Conservation (phyloP, 2,329 filamentous ascomycete species). For the Penicillium polonicum region DNA sequence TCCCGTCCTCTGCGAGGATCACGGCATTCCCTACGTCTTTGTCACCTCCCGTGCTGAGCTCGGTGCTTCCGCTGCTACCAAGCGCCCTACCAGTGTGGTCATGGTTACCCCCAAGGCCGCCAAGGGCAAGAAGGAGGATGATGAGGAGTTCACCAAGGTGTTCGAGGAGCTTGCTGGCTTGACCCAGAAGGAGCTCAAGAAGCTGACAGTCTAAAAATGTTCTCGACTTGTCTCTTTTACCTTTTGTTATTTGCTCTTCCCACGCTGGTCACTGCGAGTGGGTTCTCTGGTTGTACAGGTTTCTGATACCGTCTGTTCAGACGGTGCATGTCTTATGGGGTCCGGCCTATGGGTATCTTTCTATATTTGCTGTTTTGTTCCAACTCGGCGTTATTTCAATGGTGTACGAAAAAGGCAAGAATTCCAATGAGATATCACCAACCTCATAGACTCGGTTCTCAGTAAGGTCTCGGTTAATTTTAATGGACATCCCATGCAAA, state of each 20-base stretch:
- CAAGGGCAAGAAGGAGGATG: constrained; percentile 52
- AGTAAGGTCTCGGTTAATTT: background rate
- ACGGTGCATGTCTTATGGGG: constrained; percentile 41
- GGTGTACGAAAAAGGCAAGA: constrained; percentile 44
- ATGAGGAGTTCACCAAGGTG: constrained; percentile 52
- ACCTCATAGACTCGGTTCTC: constrained; percentile 11
- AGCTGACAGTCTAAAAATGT: constrained; percentile 51
- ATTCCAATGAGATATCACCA: constrained; percentile 28
- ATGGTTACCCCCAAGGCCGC: constrained; percentile 65
- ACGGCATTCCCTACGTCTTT: constrained; percentile 95
- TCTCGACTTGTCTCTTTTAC: constrained; percentile 21
- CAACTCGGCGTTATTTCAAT: constrained; percentile 40
- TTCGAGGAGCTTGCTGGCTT: constrained; percentile 59
- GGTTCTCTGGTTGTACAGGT: constrained; percentile 40
- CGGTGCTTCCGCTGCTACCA: constrained; percentile 88
- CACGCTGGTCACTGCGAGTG: constrained; percentile 28
- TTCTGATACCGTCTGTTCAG: constrained; percentile 37
- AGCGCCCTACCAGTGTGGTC: constrained; percentile 93
- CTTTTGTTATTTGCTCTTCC: constrained; percentile 21
- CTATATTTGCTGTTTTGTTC: constrained; percentile 35
- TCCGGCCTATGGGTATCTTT: constrained; percentile 40
- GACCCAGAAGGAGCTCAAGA: constrained; percentile 58
- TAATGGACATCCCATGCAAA: background rate
- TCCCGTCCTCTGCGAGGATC: constrained; percentile 95
- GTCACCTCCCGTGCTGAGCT: constrained; percentile 90